Base-by-base conservation (phyloP, 192 early-diverging fungal species). In the Paraglomus brasilianum region DNA sequence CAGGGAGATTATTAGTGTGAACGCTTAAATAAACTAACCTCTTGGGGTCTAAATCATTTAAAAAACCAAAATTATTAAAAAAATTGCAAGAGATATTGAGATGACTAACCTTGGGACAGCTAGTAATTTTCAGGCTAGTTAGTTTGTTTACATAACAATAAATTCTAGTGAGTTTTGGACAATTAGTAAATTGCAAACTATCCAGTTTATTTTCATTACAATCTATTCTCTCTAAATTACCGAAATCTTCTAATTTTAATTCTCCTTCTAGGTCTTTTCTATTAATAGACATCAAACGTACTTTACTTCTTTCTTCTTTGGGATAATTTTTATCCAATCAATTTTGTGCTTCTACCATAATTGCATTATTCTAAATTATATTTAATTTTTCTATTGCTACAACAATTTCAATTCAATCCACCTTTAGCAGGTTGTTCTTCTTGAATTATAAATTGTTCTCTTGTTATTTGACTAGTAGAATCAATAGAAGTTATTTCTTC, bases 281-380 rank as follows among this genome's bases (percentile, higher is more conserved):
- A 41, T 22, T 60, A 14, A 60, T 60, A 15, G n/a, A 8, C 24
- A 60, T n/a, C 10, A 43, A 14, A 14, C 5, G 40, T 9, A 60
- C 17, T 60, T 36, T 41, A 11, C 8, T 22, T 60, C 39, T 39
- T 41, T 36, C 21, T 1, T 42, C 8, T 60, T 41, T 2, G 5
- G 58, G 39, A 60, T 42, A 41, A 2, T 60, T 6, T 60, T 60
- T 60, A 8, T 60, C 36, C 2, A 42, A 60, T 60, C 41, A 60
- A n/a, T 60, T n/a, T 60, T 60, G 58, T 10, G 38, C 58, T 8
- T 60, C 44, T 41, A 41, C 39, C 58, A 60, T 60, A 60, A n/a
- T n/a, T n/a, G n/a, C n/a, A n/a, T n/a, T n/a, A n/a, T n/a, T n/a
- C n/a, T n/a, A n/a, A n/a, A n/a, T n/a, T n/a, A n/a, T n/a, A n/a